A percentile compares a stretch with the other conserved stretches of the same genome.
Conservation (phyloP, 768 basidiomycete genomes). For the Tricholoma saponaceum region DNA sequence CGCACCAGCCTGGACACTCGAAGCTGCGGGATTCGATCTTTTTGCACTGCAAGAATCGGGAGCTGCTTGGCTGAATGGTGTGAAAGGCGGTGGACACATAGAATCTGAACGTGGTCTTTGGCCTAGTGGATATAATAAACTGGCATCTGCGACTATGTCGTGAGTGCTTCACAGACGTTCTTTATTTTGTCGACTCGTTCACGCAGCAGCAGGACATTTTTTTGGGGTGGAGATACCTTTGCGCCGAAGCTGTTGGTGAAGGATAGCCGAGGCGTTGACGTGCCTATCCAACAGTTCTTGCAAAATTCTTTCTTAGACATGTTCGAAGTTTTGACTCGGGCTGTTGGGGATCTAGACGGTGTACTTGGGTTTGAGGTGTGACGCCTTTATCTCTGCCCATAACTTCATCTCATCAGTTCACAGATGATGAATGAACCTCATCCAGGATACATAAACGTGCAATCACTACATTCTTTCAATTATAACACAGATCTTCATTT, state of each 20-base stretch:
- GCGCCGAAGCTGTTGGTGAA: conserved; percentile 67
- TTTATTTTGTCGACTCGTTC: background rate
- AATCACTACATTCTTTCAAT: conserved; percentile 81
- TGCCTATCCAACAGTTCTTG: conserved; percentile 76
- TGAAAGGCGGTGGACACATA: conserved; percentile 69
- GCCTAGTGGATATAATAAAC: conserved; percentile 93
- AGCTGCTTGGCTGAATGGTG: conserved; percentile 84
- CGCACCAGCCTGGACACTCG: conserved; percentile 94
- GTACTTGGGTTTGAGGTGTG: conserved; percentile 88
- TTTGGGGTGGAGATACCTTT: conserved; percentile 90
- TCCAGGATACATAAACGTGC: conserved; percentile 82
- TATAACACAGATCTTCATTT: conserved; percentile 95
- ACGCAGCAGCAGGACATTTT: conserved; percentile 61
- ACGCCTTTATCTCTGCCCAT: background rate
- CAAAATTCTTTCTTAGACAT: conserved; percentile 79
- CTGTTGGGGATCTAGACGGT: conserved; percentile 69
- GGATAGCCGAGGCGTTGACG: conserved; percentile 39
- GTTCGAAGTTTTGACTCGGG: conserved; percentile 62
- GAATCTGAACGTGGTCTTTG: conserved; percentile 82
- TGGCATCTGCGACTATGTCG: conserved; percentile 93
- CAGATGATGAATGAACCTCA: conserved; percentile 96
- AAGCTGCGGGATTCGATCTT: conserved; percentile 82
- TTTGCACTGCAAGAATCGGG: conserved; percentile 74
- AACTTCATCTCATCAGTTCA: background rate
- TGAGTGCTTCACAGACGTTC: conserved; percentile 30